A percentile compares a stretch with the other conserved stretches of the same genome.
Evolutionary conservation across 2,329 filamentous ascomycete genomes (phyloP).

Genomic region (Colletotrichum sp.): DNA sequence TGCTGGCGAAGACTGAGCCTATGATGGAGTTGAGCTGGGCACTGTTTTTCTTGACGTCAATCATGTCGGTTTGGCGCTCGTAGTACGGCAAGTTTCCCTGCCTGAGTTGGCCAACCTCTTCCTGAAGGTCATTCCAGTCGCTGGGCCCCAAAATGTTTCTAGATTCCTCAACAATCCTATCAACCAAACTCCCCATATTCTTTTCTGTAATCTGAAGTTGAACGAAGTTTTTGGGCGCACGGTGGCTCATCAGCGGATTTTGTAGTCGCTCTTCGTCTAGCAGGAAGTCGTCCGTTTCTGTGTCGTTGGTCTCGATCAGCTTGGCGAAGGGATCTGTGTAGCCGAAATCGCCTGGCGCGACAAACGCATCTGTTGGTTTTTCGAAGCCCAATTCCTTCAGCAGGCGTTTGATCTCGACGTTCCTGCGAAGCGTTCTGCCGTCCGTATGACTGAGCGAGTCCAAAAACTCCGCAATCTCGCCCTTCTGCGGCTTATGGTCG

Average conservation of each 20-base stretch:
- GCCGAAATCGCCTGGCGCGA: background rate
- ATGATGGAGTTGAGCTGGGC: slow-evolving; percentile 6
- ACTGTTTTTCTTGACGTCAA: background rate
- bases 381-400: slow-evolving; percentile 1
- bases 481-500: background rate
- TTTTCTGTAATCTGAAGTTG: background rate
- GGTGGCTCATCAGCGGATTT: background rate
- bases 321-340: slow-evolving; percentile 29
- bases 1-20: background rate
- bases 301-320: slow-evolving; percentile 26
- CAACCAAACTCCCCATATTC: background rate
- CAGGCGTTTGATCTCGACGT: background rate
- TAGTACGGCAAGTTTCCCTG: background rate
- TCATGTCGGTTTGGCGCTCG: background rate
- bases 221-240: background rate
- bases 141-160: background rate
- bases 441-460: background rate
- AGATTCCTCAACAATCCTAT: background rate
- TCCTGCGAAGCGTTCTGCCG: background rate
- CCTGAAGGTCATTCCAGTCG: background rate
- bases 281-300: background rate
- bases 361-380: background rate
- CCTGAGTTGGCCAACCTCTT: slow-evolving; percentile 11
- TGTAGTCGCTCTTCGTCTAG: background rate
- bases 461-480: slow-evolving; percentile 5